Conservation (phyloP, 192 early-diverging fungal genomes). For the Cladochytrium replicatum region DNA sequence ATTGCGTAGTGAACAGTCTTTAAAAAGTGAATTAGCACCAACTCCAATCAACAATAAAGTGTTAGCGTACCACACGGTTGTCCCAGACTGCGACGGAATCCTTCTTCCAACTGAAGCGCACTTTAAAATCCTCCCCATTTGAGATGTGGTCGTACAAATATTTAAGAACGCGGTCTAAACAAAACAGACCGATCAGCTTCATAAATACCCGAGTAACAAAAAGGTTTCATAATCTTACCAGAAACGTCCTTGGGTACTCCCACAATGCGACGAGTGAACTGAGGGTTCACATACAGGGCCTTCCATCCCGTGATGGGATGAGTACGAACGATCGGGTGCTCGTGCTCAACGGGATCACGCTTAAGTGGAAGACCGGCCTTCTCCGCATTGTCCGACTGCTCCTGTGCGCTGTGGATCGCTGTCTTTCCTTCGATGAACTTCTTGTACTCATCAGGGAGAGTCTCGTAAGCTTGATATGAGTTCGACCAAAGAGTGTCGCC, state of each 20-base stretch:
- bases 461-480: conserved; percentile 51
- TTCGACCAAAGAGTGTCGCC: conserved; percentile 53
- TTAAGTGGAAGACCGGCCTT: conserved; percentile 7
- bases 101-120: conserved; percentile 24
- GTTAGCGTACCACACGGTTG: no score
- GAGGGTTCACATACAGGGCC: conserved; percentile 51
- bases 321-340: conserved; percentile 43
- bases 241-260: conserved; percentile 39
- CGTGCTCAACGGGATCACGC: conserved; percentile 9
- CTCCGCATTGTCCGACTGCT: conserved; percentile 16
- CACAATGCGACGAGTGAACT: conserved; percentile 50
- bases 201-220: no score
- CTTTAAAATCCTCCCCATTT: no score
- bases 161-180: no score
- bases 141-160: no score
- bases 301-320: conserved; percentile 66
- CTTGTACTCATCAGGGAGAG: conserved; percentile 39
- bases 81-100: conserved; percentile 60
- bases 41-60: no score
- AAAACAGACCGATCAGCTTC: no score
- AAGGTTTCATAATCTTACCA: conserved; percentile 45
- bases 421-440: conserved; percentile 48
- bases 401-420: conserved; percentile 36
- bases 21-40: no score
- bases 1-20: no score